Percentiles rank a stretch among this genome's conserved stretches.
Conservation (phyloP, 345 rosid species). For the Syzygium aromaticum region DNA sequence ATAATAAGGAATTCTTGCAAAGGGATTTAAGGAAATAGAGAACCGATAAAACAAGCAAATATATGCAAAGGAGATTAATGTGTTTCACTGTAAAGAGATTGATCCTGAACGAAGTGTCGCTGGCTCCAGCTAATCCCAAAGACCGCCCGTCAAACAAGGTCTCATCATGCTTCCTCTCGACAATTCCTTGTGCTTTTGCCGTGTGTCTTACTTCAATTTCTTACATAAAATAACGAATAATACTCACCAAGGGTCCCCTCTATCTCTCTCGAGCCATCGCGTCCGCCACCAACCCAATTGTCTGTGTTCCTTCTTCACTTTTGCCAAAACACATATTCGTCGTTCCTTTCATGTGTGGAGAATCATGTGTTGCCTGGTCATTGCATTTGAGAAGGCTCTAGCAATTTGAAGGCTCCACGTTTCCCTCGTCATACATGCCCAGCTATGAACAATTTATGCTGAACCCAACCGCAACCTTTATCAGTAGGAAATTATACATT, state of each 20-base stretch:
- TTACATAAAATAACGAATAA: background rate
- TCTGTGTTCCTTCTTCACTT: background rate
- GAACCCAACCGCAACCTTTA: background rate
- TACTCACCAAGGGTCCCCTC: background rate
- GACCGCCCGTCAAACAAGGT: background rate
- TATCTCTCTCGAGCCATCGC: background rate
- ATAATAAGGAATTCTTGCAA: background rate
- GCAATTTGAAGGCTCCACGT: background rate
- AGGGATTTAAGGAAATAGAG: background rate
- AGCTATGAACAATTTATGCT: background rate
- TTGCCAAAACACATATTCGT: background rate
- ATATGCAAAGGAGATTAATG: background rate
- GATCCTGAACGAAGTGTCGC: background rate
- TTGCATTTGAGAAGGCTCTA: background rate
- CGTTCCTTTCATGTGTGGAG: background rate
- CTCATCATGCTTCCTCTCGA: background rate
- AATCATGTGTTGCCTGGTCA: background rate
- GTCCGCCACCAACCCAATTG: background rate
- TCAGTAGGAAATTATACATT: background rate
- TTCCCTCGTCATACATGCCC: background rate
- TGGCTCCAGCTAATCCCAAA: background rate
- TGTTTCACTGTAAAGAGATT: background rate
- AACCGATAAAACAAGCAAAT: background rate
- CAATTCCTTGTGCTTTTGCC: background rate
- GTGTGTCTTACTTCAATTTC: background rate